phyloP scores from a whole-genome alignment of 2,329 filamentous ascomycete genomes.

The Cladophialophora immunda region DNA sequence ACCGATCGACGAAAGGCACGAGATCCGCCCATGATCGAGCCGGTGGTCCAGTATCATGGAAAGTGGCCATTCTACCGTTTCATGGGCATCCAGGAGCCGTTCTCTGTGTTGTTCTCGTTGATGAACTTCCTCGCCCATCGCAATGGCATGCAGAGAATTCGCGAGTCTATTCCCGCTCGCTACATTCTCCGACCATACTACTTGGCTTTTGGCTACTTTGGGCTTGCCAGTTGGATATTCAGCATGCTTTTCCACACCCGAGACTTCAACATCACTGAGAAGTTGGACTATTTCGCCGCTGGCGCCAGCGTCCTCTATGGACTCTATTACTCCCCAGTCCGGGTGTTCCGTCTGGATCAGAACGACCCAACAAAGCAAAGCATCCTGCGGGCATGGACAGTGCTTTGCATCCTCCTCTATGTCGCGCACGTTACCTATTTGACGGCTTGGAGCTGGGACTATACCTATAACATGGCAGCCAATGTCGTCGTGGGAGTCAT shows the following conservation, averaged over 20 bases:
- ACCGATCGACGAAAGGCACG: slow-evolving; percentile 74
- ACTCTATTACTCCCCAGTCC: slow-evolving; percentile 82
- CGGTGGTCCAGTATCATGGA: slow-evolving; percentile 91
- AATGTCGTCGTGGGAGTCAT: slow-evolving; percentile 84
- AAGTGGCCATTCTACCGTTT: slow-evolving; percentile 98
- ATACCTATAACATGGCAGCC: slow-evolving; percentile 96
- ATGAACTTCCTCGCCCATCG: slow-evolving; percentile 90
- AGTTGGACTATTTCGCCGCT: slow-evolving; percentile 94
- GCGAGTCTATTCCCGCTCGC: slow-evolving; percentile 71
- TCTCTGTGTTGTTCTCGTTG: slow-evolving; percentile 90
- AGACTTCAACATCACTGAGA: slow-evolving; percentile 86
- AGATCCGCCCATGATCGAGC: slow-evolving; percentile 69
- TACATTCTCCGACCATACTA: slow-evolving; percentile 87
- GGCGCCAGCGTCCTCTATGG: slow-evolving; percentile 91
- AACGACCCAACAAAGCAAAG: slow-evolving; percentile 57
- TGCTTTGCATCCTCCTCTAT: slow-evolving; percentile 76
- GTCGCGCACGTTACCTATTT: slow-evolving; percentile 81
- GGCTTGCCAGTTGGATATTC: slow-evolving; percentile 83
- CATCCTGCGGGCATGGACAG: slow-evolving; percentile 77
- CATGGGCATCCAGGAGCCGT: slow-evolving; percentile 92
- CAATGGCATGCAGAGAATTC: slow-evolving; percentile 76
- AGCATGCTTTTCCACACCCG: slow-evolving; percentile 92
- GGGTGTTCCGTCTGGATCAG: slow-evolving; percentile 83
- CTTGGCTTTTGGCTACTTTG: slow-evolving; percentile 78
- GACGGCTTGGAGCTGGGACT: slow-evolving; percentile 88